A percentile compares a stretch with the other conserved stretches of the same genome.
Conservation (phyloP, 306 rosid species). For the Phaseolus lunatus region DNA sequence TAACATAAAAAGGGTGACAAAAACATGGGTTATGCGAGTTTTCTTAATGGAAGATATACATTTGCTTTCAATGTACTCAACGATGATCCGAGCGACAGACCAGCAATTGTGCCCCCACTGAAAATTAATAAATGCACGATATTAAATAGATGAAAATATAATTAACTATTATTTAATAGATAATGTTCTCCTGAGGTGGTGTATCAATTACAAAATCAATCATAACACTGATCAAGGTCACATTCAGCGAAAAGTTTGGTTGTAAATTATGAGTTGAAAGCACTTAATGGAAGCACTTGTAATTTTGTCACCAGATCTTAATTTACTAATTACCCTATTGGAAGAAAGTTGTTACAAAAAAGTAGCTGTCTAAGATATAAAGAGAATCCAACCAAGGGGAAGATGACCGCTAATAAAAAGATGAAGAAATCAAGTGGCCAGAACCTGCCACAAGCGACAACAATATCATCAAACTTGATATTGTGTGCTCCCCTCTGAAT, state of each 20-base stretch:
- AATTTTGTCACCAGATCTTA: conserved; percentile 16
- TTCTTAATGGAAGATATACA: conserved; percentile 57
- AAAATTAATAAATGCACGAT: conserved; percentile 38
- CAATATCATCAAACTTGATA: conserved; percentile 84
- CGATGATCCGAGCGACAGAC: conserved; percentile 81
- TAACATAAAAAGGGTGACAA: conserved; percentile 22
- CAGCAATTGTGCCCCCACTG: conserved; percentile 95
- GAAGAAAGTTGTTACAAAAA: conserved; percentile 36
- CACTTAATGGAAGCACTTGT: not conserved
- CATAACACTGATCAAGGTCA: conserved; percentile 28
- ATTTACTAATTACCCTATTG: not conserved
- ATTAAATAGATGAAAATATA: conserved; percentile 34
- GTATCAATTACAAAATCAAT: conserved; percentile 19
- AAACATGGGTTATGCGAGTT: conserved; percentile 32
- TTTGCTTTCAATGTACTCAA: conserved; percentile 86
- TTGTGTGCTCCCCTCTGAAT: conserved; percentile 57
- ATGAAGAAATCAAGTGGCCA: conserved; percentile 44
- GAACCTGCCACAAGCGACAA: conserved; percentile 97
- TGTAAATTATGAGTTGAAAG: conserved; percentile 19
- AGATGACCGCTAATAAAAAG: conserved; percentile 35
- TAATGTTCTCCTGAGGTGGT: not conserved
- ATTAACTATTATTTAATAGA: conserved; percentile 15
- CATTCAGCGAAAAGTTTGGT: conserved; percentile 20
- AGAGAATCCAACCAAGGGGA: conserved; percentile 18
- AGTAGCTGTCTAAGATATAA: conserved; percentile 7